Evolutionary conservation across 1,284 basidiomycete species (phyloP), one percentile per base, ranked within the genome.

Genomic region (Microstroma glucosiphilum): DNA sequence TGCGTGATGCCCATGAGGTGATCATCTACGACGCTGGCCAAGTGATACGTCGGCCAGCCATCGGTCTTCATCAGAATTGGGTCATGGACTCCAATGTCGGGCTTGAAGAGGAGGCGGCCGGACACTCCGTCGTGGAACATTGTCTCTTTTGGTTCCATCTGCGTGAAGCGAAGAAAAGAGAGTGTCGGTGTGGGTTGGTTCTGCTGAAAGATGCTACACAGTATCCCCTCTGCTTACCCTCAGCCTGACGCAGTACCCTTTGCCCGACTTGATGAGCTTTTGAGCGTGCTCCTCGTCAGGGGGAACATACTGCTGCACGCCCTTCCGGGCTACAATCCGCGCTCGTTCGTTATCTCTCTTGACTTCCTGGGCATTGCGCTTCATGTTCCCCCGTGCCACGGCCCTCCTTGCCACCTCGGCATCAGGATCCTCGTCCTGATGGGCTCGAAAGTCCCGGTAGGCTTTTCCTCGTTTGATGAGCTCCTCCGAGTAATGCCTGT

Each of bases 11-110:
- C 87, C 96, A 99, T 99, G 70, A 88, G 86, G 72, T 92, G 86
- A 80, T 98, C 96, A 69, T 99, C 96, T 0, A 96, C 90, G 0
- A 98, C 90, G 40, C 87, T 93, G 0, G 96, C 94, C 1, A 99
- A 85, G 69, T 98, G 96, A 77, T 98, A 98, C 0, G 96, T 98
- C 1, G 96, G 96, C 79, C 89, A 94, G 0, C 86, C 83, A 78
- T 98, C 93, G 0, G 89, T 88, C 80, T 98, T 98, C 68, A 97
- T 82, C 1, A 99, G 82, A 59, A 98, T 86, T 12, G 92, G 92
- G 77, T 99, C 94, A 40, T 93, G 96, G 19, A 68, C 65, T 17
- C 60, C 63, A 6, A 67, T 58, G 87, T 79, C 70, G 23, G 72
- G 68, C 13, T 73, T 70, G 62, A 92, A 89, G 61, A 83, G 85